Conservation (phyloP, 768 basidiomycete species). For the Lentinula sp. region DNA sequence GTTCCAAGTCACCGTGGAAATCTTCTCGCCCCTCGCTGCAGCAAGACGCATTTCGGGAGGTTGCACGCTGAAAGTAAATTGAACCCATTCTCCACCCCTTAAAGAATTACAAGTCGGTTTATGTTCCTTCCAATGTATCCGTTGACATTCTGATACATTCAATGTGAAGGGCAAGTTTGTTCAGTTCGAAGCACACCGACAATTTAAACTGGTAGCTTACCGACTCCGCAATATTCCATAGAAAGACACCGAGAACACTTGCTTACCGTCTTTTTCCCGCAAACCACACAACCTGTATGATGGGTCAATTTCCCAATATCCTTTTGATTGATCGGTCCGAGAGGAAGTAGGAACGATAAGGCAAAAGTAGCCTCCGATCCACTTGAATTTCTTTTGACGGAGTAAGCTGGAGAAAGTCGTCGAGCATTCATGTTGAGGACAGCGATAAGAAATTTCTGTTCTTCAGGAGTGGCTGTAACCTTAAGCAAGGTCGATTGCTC, state of each 20-base stretch:
- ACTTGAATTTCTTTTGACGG: background rate
- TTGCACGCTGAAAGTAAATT: background rate
- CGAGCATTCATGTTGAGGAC: constrained; percentile 5
- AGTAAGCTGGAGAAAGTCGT: constrained; percentile 4
- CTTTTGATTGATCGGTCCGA: background rate
- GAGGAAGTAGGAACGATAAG: constrained; percentile 8
- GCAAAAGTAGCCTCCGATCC: constrained; percentile 1
- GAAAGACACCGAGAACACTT: constrained; percentile 9
- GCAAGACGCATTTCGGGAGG: background rate
- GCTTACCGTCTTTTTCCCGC: constrained; percentile 8
- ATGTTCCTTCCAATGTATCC: constrained; percentile 21
- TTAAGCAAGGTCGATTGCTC: background rate
- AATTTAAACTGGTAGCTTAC: background rate
- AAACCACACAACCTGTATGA: constrained; percentile 8
- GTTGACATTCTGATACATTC: constrained; percentile 18
- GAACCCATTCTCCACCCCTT: constrained; percentile 6
- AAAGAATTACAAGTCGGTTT: constrained; percentile 20
- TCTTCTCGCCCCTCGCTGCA: background rate
- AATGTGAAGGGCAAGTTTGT: background rate
- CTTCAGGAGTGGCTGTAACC: constrained; percentile 2
- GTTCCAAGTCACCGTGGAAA: background rate
- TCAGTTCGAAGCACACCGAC: background rate
- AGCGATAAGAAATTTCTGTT: constrained; percentile 6
- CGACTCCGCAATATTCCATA: constrained; percentile 9
- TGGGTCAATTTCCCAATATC: constrained; percentile 7